A percentile compares a stretch with the other conserved stretches of the same genome.
These are phyloP conservation scores for Trichoderma polysporum DNA, from an alignment of 2,329 filamentous ascomycete genomes.

Conservation along the genomic window DNA sequence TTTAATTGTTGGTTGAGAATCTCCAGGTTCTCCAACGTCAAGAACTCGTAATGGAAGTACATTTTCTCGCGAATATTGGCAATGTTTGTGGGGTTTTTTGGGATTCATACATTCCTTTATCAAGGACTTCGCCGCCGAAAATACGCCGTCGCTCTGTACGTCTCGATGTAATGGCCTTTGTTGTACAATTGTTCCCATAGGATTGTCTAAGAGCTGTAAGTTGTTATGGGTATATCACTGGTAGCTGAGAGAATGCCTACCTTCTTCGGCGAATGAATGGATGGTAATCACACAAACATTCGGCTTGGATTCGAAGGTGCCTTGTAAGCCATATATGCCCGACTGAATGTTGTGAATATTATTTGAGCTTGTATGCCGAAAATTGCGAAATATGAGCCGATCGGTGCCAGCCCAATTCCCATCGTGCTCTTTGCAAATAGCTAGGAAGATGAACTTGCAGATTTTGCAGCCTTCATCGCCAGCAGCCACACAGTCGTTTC, in stretches of 20 bases:
- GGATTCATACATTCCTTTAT: neutral
- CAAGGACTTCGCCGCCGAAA: neutral
- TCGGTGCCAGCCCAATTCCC: neutral
- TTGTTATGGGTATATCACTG: neutral
- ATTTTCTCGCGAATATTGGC: neutral
- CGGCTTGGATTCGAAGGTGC: neutral
- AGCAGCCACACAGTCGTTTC: neutral
- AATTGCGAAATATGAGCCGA: neutral
- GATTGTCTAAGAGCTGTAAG: neutral
- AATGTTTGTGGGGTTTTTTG: neutral
- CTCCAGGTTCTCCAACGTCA: neutral
- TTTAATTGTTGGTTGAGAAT: neutral
- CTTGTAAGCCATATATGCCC: neutral
- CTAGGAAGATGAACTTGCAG: neutral
- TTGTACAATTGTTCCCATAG: neutral
- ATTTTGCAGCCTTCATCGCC: neutral
- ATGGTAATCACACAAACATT: neutral
- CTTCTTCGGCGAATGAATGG: neutral
- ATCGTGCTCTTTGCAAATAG: neutral
- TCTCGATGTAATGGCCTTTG: neutral
- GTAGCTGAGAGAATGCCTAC: neutral
- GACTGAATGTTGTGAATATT: too few species aligned
- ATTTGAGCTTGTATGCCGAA: neutral
- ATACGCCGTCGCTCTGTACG: neutral
- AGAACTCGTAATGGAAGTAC: slow-evolving; percentile 1